Evolutionary conservation across 352 stramenopile genomes (phyloP), one percentile per base, ranked within the genome.

Genomic region (Globisporangium uncinulatum): DNA sequence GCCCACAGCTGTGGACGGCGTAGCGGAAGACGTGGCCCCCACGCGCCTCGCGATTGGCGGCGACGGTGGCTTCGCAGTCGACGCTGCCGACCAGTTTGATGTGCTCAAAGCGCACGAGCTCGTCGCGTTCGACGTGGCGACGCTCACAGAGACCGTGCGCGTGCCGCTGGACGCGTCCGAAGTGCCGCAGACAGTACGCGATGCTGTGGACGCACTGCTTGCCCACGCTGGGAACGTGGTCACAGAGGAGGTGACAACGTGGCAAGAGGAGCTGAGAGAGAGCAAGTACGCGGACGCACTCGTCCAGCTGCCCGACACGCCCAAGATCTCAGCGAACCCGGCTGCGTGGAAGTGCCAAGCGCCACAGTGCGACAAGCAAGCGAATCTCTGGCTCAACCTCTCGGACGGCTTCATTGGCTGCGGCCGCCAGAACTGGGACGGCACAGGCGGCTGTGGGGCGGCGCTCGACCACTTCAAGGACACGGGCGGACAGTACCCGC

Each of bases 331-430:
- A 45, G 87, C 83, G 0, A 89, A 89, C 57, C 81, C 83, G 4
- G 41, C 72, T 41, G 65, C 67, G 4, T 95, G 86, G 76, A 92
- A 88, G 53, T 97, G 90, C 64, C 74, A 89, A 62, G 98, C 95
- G 59, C 79, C 96, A 45, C 81, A 97, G 50, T 98, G 85, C 65
- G 97, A 97, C 47, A 96, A 97, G 66, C 95, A 86, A 13, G 92
- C 99, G 57, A 99, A 99, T 76, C 66, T 99, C 36, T 99, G 97
- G 98, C 71, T 99, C 21, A 99, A 99, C 71, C 76, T 99, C 10
- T 98, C 87, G 34, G 83, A 94, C 61, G 86, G 86, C 11, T 93
- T 76, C 67, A 89, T 95, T 67, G 86, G 86, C 20, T 95, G 83
- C 56, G 86, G 86, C 0, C 70, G 86, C 45, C 74, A 94, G 71